Conservation (phyloP, 163 green algal species). For the Chloromonas sp. region DNA sequence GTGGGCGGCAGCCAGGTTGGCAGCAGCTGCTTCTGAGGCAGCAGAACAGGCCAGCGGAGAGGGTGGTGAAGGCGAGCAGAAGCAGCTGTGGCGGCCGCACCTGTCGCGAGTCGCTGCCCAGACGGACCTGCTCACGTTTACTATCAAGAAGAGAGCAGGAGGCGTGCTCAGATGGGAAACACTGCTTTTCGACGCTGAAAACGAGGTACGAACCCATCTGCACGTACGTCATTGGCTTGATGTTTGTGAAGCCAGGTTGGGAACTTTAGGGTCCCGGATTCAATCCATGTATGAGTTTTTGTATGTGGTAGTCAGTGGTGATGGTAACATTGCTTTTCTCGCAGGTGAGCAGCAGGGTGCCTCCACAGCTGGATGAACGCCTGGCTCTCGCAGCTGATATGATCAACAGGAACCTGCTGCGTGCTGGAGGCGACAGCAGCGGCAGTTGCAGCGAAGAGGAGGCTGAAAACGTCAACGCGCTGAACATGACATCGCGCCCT, state of each 20-base stretch:
- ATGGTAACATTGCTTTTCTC: too few species aligned
- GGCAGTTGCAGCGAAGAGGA: background rate
- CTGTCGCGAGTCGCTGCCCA: background rate
- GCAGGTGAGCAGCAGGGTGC: background rate
- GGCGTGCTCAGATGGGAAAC: background rate
- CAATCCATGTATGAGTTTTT: too few species aligned
- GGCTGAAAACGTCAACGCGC: background rate
- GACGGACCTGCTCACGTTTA: slow-evolving; percentile 1
- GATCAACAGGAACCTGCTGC: background rate
- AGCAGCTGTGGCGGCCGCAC: slow-evolving; percentile 5
- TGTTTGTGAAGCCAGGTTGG: too few species aligned
- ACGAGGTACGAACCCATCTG: too few species aligned
- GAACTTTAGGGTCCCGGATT: too few species aligned
- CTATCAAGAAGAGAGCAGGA: background rate
- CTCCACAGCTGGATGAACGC: background rate
- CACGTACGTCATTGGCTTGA: too few species aligned
- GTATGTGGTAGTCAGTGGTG: too few species aligned
- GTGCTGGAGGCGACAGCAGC: background rate
- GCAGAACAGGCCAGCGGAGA: background rate
- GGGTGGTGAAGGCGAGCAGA: background rate
- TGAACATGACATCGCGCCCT: background rate
- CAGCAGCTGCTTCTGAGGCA: background rate
- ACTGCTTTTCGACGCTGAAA: background rate
- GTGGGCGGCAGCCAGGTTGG: slow-evolving; percentile 5
- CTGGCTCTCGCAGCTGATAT: background rate